These are phyloP conservation scores for Arabis alpina DNA, from an alignment of 345 rosid species.

Conservation along the genomic window DNA sequence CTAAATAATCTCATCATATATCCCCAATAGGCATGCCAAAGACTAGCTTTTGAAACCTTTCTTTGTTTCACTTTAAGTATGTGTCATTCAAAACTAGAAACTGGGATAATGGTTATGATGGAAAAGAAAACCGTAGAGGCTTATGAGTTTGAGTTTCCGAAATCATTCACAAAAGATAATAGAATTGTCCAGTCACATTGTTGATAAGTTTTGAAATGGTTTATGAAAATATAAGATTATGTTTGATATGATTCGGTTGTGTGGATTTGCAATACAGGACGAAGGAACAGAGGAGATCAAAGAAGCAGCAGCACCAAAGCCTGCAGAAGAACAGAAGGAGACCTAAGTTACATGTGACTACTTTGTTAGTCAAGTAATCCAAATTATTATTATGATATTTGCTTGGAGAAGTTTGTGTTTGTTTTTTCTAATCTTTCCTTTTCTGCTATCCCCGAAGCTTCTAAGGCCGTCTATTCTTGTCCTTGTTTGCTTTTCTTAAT, in stretches of 20 bases:
- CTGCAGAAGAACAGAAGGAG: conserved; percentile 66
- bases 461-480: conserved; percentile 56
- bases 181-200: not conserved
- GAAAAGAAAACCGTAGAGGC: not conserved
- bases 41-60: not conserved
- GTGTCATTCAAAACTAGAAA: not conserved
- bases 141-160: not conserved
- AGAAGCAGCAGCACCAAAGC: conserved; percentile 71
- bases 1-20: too few relatives aligned
- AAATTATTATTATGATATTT: conserved; percentile 59
- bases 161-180: not conserved
- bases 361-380: conserved; percentile 26
- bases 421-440: conserved; percentile 46
- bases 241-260: not conserved
- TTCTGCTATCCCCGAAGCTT: conserved; percentile 39
- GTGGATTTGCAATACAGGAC: conserved; percentile 51
- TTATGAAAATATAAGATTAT: not conserved
- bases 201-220: not conserved
- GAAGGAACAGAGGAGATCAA: conserved; percentile 89
- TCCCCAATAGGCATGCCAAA: too few relatives aligned
- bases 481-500: conserved; percentile 49
- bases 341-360: conserved; percentile 34
- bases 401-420: conserved; percentile 39
- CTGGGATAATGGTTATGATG: not conserved
- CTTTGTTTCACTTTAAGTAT: not conserved